phyloP scores from a whole-genome alignment of 176 grass and related monocot species.

The Musa beccarii region DNA sequence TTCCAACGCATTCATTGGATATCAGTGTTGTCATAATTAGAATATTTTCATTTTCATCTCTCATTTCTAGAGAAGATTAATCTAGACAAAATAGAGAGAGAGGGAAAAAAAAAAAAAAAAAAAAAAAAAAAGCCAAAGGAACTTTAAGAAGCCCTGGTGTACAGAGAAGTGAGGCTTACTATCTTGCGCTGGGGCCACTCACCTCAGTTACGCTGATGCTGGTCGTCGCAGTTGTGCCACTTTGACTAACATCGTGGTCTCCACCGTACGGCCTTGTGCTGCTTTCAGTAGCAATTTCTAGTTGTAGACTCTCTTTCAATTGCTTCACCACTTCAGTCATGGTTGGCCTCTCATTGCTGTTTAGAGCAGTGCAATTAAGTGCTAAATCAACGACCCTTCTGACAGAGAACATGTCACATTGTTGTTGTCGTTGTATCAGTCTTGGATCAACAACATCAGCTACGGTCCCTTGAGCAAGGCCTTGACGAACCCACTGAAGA shows the following conservation, averaged over 20 bases:
- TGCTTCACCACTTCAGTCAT: neutral
- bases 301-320: conserved; percentile 5
- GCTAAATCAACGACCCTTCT: conserved; percentile 4
- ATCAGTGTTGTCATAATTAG: too few relatives aligned
- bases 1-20: too few relatives aligned
- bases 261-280: neutral
- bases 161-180: too few relatives aligned
- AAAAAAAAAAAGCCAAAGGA: too few relatives aligned
- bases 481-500: neutral
- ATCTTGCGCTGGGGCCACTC: neutral
- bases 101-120: too few relatives aligned
- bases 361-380: neutral
- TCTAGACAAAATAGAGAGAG: too few relatives aligned
- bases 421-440: neutral
- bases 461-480: neutral
- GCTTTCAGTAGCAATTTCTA: neutral
- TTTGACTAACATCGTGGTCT: neutral
- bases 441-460: neutral
- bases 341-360: neutral
- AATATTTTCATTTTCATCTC: too few relatives aligned
- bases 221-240: neutral
- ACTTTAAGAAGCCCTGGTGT: too few relatives aligned
- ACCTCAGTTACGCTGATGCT: neutral
- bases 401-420: neutral
- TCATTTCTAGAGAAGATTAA: too few relatives aligned